Conservation (phyloP, 495 filamentous ascomycete species). For the Lophiostoma macrostomum region DNA sequence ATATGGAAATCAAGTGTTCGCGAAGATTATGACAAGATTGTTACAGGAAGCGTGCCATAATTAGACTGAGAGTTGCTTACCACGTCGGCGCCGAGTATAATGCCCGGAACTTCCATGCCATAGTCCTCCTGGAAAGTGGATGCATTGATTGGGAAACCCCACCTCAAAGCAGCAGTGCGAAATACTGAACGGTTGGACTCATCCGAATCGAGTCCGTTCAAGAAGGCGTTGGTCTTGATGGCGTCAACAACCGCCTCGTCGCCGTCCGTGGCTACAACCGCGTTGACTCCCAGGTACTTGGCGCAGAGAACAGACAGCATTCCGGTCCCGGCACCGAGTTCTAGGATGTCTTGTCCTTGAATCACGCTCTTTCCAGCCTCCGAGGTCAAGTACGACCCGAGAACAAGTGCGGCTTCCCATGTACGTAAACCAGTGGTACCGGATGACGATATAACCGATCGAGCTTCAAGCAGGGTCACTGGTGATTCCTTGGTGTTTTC, state of each 20-base stretch:
- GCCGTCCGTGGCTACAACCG: constrained; percentile 76
- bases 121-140: constrained; percentile 29
- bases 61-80: constrained; percentile 34
- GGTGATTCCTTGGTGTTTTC: constrained; percentile 22
- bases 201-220: constrained; percentile 57
- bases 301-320: constrained; percentile 80
- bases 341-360: constrained; percentile 63
- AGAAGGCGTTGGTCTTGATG: constrained; percentile 61
- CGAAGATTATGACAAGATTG: too few relatives aligned
- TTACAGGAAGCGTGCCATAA: too few relatives aligned
- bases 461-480: constrained; percentile 67
- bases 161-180: constrained; percentile 55
- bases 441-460: constrained; percentile 64
- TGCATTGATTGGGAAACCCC: constrained; percentile 48
- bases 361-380: constrained; percentile 46
- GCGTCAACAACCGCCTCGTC: constrained; percentile 68
- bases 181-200: constrained; percentile 21
- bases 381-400: constrained; percentile 64
- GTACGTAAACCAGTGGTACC: constrained; percentile 87
- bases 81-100: constrained; percentile 43
- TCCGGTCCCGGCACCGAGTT: constrained; percentile 86
- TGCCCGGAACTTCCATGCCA: constrained; percentile 32
- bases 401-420: constrained; percentile 89
- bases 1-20: too few relatives aligned
- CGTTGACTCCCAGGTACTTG: constrained; percentile 61